Percentiles rank a stretch among this genome's conserved stretches.
Conservation (phyloP, 495 filamentous ascomycete species). For the Talaromyces stipitatus region DNA sequence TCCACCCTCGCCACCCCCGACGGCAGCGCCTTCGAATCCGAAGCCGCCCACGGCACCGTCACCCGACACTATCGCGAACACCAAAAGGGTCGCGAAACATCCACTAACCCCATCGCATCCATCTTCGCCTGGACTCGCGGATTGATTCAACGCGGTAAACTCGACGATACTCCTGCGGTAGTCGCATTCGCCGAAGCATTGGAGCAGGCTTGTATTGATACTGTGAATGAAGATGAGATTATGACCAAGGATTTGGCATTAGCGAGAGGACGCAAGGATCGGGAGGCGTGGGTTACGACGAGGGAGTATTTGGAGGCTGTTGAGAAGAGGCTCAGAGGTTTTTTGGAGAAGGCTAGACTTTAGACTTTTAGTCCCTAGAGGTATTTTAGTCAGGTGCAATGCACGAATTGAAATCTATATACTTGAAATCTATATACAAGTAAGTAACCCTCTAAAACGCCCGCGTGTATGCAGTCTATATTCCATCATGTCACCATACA, state of each 20-base stretch:
- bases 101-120: constrained; percentile 96
- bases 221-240: constrained; percentile 85
- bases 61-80: constrained; percentile 98
- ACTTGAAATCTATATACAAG: not conserved
- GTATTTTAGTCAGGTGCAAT: not conserved
- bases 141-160: constrained; percentile 80
- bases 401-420: no score
- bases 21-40: constrained; percentile 91
- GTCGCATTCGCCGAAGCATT: constrained; percentile 83
- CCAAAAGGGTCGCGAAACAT: constrained; percentile 94
- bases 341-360: constrained; percentile 40
- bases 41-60: constrained; percentile 97
- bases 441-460: not conserved
- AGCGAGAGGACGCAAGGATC: constrained; percentile 75
- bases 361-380: not conserved
- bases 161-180: constrained; percentile 83
- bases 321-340: constrained; percentile 70
- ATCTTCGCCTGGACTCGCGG: constrained; percentile 99
- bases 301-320: constrained; percentile 82
- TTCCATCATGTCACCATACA: not conserved
- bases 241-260: constrained; percentile 99
- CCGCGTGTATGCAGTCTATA: not conserved
- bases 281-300: constrained; percentile 82
- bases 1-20: constrained; percentile 92
- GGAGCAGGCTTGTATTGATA: constrained; percentile 90